A percentile compares a stretch with the other conserved stretches of the same genome.
Evolutionary conservation across 495 filamentous ascomycete genomes (phyloP).

Genomic region (Aspergillus ellipticus): DNA sequence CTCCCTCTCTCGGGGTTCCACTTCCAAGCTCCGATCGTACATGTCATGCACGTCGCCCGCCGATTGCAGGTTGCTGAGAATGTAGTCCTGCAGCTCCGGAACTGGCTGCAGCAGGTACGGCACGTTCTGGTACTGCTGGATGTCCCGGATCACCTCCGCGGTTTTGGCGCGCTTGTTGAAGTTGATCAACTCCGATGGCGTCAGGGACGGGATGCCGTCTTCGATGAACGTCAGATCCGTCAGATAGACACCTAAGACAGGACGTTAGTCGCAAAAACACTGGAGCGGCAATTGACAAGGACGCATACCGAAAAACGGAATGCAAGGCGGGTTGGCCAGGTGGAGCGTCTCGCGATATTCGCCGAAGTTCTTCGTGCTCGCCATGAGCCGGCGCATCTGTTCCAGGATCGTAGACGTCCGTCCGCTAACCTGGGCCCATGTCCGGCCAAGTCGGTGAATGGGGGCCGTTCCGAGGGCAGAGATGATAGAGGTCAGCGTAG

Average conservation of each 20-base stretch:
- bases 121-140: constrained; percentile 97
- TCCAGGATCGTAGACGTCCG: constrained; percentile 77
- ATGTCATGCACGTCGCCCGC: constrained; percentile 97
- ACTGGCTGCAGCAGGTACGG: constrained; percentile 88
- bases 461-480: constrained; percentile 91
- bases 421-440: constrained; percentile 90
- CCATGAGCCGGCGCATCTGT: constrained; percentile 90
- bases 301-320: constrained; percentile 90
- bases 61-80: constrained; percentile 87
- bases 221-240: constrained; percentile 99
- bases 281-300: background rate
- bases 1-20: constrained; percentile 93
- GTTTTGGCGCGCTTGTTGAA: constrained; percentile 98
- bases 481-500: constrained; percentile 96
- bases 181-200: constrained; percentile 94
- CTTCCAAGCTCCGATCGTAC: constrained; percentile 90
- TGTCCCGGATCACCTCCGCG: constrained; percentile 94
- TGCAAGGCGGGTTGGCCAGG: constrained; percentile 90
- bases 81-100: constrained; percentile 92
- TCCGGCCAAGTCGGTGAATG: constrained; percentile 87
- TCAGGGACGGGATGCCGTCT: constrained; percentile 93
- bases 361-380: constrained; percentile 95
- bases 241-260: constrained; percentile 80
- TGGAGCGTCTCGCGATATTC: constrained; percentile 93
- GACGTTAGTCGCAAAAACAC: background rate